Evolutionary conservation across 805 yeast genomes (phyloP), one percentile per base, ranked within the genome.

Genomic region (Lipomyces lipofer): DNA sequence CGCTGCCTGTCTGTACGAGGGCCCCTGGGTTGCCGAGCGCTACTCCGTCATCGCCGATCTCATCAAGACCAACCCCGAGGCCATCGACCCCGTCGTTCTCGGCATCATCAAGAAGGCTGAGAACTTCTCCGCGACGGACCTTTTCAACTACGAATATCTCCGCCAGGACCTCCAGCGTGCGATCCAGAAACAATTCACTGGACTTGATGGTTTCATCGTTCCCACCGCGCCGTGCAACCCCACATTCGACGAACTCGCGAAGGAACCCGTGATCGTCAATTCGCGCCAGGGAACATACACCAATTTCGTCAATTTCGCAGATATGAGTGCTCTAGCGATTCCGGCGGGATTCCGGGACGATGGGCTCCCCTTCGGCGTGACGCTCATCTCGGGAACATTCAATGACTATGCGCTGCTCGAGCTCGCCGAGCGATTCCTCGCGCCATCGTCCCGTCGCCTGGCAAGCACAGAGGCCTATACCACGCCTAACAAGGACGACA

Each of bases 21-120:
- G 99, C 54, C 87, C 98, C n/a, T 92, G 99, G 99, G 98, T 92
- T 9, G 88, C 95, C 22, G 99, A 92, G 74, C 81, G 99, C 64
- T 90, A 83, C 73, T 83, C 88, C 59, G 97, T 97, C 24, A 80
- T 83, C 33, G 79, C 81, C 63, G 88, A 85, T 39, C 77, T 88
- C 53, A 80, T 80, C 27, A 76, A 86, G 6, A 78, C 83, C 66
- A 90, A 94, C 17, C 88, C 94, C 29, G 77, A 78, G 30, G 78
- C 85, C 46, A 74, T 92, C 64, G 97, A 92, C 69, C 95, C 96
- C 47, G 87, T 89, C 4, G 98, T 94, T 22, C 69, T 77, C 36
- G 71, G 77, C 24, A 89, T 92, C 67, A 85, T 94, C 61, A 78
- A 78, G 64, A 82, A 88, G 49, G 98, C 97, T 47, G 85, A 83